These are phyloP conservation scores for Naumovozyma baii DNA, from an alignment of 805 yeast species.

Conservation along the genomic window DNA sequence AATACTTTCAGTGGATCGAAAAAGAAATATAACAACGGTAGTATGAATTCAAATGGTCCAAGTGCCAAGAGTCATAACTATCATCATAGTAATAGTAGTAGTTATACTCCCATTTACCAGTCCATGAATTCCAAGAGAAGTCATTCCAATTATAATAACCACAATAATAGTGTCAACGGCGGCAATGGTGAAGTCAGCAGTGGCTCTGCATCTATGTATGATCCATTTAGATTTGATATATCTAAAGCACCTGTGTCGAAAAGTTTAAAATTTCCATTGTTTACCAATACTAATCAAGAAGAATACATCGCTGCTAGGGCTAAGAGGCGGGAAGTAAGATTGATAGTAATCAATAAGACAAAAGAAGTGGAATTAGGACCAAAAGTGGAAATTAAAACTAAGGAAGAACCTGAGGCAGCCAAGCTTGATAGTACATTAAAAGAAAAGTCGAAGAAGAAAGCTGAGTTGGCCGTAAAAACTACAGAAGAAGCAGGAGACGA, in stretches of 20 bases:
- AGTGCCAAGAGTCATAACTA: conserved; percentile 11
- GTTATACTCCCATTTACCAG: conserved; percentile 4
- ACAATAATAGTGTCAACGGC: neutral
- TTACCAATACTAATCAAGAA: conserved; percentile 23
- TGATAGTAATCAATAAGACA: conserved; percentile 3
- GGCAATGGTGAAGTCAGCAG: too few relatives aligned
- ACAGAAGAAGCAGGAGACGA: neutral
- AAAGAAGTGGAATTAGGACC: neutral
- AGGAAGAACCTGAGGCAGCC: neutral
- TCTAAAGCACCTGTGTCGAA: conserved; percentile 11
- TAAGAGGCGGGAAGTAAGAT: conserved; percentile 15
- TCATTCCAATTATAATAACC: conserved; percentile 1
- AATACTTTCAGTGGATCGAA: conserved; percentile 11
- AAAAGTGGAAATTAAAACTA: neutral
- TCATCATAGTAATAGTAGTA: conserved; percentile 7
- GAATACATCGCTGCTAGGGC: conserved; percentile 27
- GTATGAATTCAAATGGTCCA: too few relatives aligned
- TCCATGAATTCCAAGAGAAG: conserved; percentile 1
- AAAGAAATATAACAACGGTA: conserved; percentile 14
- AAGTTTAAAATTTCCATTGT: conserved; percentile 21
- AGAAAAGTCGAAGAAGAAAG: neutral
- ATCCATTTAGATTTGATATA: conserved; percentile 22
- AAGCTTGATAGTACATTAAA: neutral
- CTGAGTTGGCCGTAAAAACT: neutral
- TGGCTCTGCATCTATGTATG: conserved; percentile 6